These are phyloP conservation scores for Lentinus tigrinus DNA, from an alignment of 768 basidiomycete genomes.

Conservation along the genomic window DNA sequence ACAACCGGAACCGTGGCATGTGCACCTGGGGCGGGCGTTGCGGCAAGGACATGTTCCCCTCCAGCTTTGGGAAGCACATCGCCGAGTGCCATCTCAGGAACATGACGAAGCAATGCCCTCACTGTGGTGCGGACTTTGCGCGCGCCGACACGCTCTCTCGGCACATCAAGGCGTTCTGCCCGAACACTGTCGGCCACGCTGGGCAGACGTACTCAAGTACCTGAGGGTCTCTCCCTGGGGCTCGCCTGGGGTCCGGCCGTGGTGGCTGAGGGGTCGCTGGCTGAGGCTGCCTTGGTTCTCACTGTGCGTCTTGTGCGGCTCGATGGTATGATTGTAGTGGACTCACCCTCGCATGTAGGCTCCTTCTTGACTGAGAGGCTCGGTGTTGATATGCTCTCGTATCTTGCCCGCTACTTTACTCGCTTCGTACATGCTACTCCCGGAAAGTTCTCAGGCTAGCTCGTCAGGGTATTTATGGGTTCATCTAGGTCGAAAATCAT, in stretches of 20 bases:
- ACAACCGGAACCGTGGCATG: constrained; percentile 11
- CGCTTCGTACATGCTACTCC: not conserved
- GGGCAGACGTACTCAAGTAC: not conserved
- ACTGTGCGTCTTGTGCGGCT: not conserved
- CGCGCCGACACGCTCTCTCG: constrained; percentile 20
- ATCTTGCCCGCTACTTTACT: not conserved
- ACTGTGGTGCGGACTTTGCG: constrained; percentile 19
- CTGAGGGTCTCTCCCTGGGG: not conserved
- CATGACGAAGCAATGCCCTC: constrained; percentile 12
- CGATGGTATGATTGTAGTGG: not conserved
- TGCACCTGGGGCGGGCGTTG: constrained; percentile 13
- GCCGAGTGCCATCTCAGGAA: constrained; percentile 20
- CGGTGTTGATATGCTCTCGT: not conserved
- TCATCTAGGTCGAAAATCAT: not conserved
- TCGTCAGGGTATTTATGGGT: not conserved
- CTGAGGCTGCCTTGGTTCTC: not conserved
- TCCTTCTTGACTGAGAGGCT: not conserved
- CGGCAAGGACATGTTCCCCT: constrained; percentile 19
- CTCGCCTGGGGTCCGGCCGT: not conserved
- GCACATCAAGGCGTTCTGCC: constrained; percentile 22
- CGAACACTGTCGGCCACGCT: not conserved
- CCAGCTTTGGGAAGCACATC: constrained; percentile 21
- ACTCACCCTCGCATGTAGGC: not conserved
- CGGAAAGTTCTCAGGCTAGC: not conserved
- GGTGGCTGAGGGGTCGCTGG: not conserved